phyloP scores from a whole-genome alignment of 2,329 filamentous ascomycete species.

The Venturia asperata region DNA sequence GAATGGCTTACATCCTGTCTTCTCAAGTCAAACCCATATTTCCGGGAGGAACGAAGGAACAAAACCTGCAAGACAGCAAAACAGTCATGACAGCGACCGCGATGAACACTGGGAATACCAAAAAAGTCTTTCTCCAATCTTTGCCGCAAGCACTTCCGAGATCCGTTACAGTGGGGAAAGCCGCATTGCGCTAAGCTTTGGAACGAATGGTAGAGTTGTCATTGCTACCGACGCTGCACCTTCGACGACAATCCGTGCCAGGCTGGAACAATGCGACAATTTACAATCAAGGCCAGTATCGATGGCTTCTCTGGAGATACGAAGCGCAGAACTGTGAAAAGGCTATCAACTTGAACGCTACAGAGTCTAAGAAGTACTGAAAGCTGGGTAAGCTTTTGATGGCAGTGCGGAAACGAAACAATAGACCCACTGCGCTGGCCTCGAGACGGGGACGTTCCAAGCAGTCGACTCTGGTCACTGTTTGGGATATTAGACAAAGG shows the following conservation, averaged over 20 bases:
- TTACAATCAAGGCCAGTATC: no score
- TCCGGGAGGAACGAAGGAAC: background rate
- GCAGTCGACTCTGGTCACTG: background rate
- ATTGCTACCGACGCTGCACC: background rate
- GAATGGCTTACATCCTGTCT: background rate
- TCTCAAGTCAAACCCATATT: background rate
- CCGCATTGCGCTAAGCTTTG: conserved; percentile 7
- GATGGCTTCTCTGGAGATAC: no score
- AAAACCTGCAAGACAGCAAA: background rate
- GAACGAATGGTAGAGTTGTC: conserved; percentile 9
- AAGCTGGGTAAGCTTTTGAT: no score
- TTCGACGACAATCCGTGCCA: no score
- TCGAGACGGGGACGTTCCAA: conserved; percentile 1
- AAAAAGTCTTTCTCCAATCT: background rate
- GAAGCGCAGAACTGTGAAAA: no score
- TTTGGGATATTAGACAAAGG: background rate
- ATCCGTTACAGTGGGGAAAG: background rate
- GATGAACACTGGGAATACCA: background rate
- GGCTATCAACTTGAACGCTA: no score
- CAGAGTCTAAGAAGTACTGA: no score
- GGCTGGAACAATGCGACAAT: no score
- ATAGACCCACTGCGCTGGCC: background rate
- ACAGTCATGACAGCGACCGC: background rate
- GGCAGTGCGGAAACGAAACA: no score
- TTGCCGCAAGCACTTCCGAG: background rate